A percentile compares a stretch with the other conserved stretches of the same genome.
Evolutionary conservation across 441 rosid genomes (phyloP).

Genomic region (Kokia cookei): DNA sequence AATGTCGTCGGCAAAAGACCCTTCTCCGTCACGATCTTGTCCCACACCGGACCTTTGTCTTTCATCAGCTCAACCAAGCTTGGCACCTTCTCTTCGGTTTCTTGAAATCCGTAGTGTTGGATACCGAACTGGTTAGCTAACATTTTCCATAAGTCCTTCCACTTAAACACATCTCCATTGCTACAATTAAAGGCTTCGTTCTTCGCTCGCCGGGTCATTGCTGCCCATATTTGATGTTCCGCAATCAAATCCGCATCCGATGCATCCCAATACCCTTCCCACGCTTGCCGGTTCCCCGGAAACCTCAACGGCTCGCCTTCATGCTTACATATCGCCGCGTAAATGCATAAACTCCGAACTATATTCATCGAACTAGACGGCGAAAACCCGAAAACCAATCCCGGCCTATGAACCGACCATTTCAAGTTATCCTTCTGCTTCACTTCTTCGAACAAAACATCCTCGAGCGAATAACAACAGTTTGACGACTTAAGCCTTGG

Average conservation of each 20-base stretch:
- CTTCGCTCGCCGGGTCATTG: constrained; percentile 20
- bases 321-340: constrained; percentile 35
- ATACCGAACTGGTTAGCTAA: constrained; percentile 35
- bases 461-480: constrained; percentile 33
- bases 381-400: constrained; percentile 26
- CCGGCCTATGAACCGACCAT: constrained; percentile 36
- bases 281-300: constrained; percentile 22
- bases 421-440: constrained; percentile 22
- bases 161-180: constrained; percentile 40
- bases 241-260: constrained; percentile 31
- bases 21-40: constrained; percentile 29
- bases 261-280: constrained; percentile 27
- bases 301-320: constrained; percentile 25
- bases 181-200: constrained; percentile 36
- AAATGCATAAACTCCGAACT: constrained; percentile 21
- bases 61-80: constrained; percentile 27
- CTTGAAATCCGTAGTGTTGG: constrained; percentile 20
- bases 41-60: constrained; percentile 30
- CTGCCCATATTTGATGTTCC: constrained; percentile 42
- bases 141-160: constrained; percentile 38
- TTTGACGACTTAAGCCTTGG: constrained; percentile 23
- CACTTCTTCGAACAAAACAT: constrained; percentile 23
- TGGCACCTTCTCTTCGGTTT: constrained; percentile 1
- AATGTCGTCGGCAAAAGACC: constrained; percentile 15
- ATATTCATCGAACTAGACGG: constrained; percentile 27